Evolutionary conservation across 108 stramenopile genomes (phyloP).

Genomic region (Fragilaria crotonensis): DNA sequence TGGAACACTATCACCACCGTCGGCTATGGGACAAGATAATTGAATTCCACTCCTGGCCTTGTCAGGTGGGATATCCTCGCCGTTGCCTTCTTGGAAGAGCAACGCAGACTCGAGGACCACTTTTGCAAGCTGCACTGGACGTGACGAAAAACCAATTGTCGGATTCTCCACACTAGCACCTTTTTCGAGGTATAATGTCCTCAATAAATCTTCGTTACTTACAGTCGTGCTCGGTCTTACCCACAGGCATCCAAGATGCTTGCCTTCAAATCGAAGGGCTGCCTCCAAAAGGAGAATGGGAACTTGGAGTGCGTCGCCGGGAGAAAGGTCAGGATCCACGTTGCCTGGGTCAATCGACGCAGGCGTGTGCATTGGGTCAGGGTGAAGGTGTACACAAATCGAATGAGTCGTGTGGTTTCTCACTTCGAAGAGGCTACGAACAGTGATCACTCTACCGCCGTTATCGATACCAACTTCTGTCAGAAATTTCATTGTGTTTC

Average conservation of each 20-base stretch:
- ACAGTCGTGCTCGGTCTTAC: conserved; percentile 42
- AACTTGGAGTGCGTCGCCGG: conserved; percentile 41
- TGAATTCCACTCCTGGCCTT: conserved; percentile 64
- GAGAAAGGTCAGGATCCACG: conserved; percentile 14
- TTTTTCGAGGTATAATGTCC: background rate
- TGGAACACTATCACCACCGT: background rate
- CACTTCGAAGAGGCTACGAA: conserved; percentile 72
- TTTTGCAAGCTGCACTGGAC: conserved; percentile 71
- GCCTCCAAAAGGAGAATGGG: conserved; percentile 67
- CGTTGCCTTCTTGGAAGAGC: conserved; percentile 40
- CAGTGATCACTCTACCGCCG: conserved; percentile 80
- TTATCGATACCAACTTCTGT: conserved; percentile 82
- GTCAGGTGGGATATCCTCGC: conserved; percentile 39
- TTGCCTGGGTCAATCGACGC: background rate
- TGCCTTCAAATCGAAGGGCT: conserved; percentile 47
- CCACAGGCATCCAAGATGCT: conserved; percentile 76
- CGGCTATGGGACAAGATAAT: conserved; percentile 57
- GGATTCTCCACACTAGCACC: too few species aligned
- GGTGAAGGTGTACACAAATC: conserved; percentile 58
- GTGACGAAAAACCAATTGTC: conserved; percentile 35
- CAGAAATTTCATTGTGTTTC: conserved; percentile 75
- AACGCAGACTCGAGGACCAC: conserved; percentile 71
- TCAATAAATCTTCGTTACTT: background rate
- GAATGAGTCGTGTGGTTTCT: conserved; percentile 82
- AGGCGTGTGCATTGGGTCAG: conserved; percentile 49